These are phyloP conservation scores for Crithidia acanthocephali DNA, from an alignment of 208 protist genomes.

Conservation along the genomic window DNA sequence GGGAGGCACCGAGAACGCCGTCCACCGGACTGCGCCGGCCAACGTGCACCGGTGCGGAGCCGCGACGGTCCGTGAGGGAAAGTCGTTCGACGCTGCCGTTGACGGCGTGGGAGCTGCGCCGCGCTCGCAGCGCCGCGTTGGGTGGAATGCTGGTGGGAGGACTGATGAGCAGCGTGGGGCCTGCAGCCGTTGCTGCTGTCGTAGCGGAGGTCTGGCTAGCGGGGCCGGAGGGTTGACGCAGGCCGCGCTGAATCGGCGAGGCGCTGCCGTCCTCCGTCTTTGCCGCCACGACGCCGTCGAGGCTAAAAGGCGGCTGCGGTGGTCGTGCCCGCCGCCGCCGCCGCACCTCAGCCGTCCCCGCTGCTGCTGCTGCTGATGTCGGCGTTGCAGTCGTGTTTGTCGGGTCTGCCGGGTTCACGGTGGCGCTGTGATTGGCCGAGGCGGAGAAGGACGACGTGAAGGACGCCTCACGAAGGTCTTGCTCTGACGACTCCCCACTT, in stretches of 20 bases:
- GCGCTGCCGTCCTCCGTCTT: background rate
- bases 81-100: conserved; percentile 8
- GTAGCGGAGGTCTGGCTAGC: background rate
- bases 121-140: conserved; percentile 4
- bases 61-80: background rate
- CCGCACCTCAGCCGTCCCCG: background rate
- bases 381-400: background rate
- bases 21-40: background rate
- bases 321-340: background rate
- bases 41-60: background rate
- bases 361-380: too few species aligned
- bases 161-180: background rate
- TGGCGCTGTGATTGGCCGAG: background rate
- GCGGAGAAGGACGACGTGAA: background rate
- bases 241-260: background rate
- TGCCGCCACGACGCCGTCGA: conserved; percentile 5
- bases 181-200: too few species aligned
- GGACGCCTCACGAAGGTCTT: background rate
- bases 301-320: conserved; percentile 10
- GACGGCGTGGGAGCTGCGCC: conserved; percentile 3
- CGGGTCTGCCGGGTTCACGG: background rate
- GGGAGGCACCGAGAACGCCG: background rate
- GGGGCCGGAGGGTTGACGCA: background rate
- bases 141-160: conserved; percentile 1
- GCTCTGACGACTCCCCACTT: conserved; percentile 12